phyloP scores from a whole-genome alignment of 2,329 filamentous ascomycete species.

The Pseudogymnoascus sp. region DNA sequence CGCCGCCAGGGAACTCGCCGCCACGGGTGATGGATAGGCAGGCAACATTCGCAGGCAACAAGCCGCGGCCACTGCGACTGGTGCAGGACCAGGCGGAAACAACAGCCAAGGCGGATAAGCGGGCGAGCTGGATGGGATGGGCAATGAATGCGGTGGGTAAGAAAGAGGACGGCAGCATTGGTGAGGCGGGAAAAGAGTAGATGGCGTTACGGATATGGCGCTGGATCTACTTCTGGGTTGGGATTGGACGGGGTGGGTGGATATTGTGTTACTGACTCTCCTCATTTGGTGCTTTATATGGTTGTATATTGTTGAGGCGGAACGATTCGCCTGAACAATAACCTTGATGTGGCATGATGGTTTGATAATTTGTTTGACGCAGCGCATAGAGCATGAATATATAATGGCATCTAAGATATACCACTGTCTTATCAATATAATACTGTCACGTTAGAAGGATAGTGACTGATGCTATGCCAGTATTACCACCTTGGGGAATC shows the following conservation, averaged over 20 bases:
- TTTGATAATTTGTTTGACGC: slow-evolving; percentile 4
- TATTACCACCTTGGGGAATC: not conserved
- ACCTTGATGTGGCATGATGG: slow-evolving; percentile 5
- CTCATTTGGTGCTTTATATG: slow-evolving; percentile 6
- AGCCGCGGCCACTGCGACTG: slow-evolving; percentile 75
- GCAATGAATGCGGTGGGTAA: slow-evolving; percentile 27
- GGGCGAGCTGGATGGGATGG: slow-evolving; percentile 60
- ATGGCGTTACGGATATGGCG: slow-evolving; percentile 10
- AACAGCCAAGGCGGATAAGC: slow-evolving; percentile 45
- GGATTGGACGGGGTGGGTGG: not conserved
- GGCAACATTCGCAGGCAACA: slow-evolving; percentile 58
- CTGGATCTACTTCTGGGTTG: not conserved
- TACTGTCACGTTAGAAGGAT: not conserved
- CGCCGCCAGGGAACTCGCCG: slow-evolving; percentile 41
- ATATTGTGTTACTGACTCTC: slow-evolving; percentile 8
- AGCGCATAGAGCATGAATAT: slow-evolving; percentile 6
- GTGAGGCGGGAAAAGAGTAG: slow-evolving; percentile 11
- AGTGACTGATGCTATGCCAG: not conserved
- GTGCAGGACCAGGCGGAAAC: slow-evolving; percentile 67
- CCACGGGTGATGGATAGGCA: slow-evolving; percentile 46
- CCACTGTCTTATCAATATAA: not conserved
- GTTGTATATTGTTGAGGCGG: slow-evolving; percentile 8
- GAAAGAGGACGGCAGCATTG: slow-evolving; percentile 22
- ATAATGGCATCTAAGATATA: slow-evolving; percentile 3
- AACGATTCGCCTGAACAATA: not conserved